Base-by-base conservation (phyloP, 345 rosid genomes). In the Xanthoceras sorbifolium region DNA sequence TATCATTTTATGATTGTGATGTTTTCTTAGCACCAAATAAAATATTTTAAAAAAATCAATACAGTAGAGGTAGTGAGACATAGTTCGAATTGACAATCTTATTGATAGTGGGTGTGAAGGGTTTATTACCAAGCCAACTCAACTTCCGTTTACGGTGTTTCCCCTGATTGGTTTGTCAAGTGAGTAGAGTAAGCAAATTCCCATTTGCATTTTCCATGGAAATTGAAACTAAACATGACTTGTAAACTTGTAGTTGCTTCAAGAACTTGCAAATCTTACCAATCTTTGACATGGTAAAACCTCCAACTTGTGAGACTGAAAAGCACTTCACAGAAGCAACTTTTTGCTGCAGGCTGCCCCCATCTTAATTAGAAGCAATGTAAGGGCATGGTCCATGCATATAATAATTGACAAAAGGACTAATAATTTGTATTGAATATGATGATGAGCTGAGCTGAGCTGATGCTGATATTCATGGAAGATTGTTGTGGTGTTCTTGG, bases 391-490 rank as follows among this genome's bases (percentile, higher is more conserved):
- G 76, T 74, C 67, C 69, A 62, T 32, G 67, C n/a, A 14, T 32
- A 25, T 5, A 46, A 46, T 10, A 46, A 46, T 46, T 46, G 12
- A 46, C 12, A 77, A 73, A 74, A 61, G 9, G 77, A 79, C 64
- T 50, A 26, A 23, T 50, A 6, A 26, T 66, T 57, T 44, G 74
- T 23, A 25, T 5, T 60, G 23, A 55, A 7, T 32, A n/a, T n/a
- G 40, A 34, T 36, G n/a, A n/a, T n/a, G n/a, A n/a, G n/a, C n/a
- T n/a, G n/a, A n/a, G n/a, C n/a, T n/a, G 28, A 36, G 48, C 18
- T 66, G 65, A 25, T 61, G 57, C 34, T 20, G 18, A 6, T 55
- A 55, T 22, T 57, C 48, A 9, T 11, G 38, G 31, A 2, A 6
- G 29, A 2, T 42, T 59, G 62, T 42, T 59, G 62, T 57, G 26